Evolutionary conservation across 129 eudicot genomes (phyloP), one percentile per base, ranked within the genome.

Genomic region (Flaveria robusta): DNA sequence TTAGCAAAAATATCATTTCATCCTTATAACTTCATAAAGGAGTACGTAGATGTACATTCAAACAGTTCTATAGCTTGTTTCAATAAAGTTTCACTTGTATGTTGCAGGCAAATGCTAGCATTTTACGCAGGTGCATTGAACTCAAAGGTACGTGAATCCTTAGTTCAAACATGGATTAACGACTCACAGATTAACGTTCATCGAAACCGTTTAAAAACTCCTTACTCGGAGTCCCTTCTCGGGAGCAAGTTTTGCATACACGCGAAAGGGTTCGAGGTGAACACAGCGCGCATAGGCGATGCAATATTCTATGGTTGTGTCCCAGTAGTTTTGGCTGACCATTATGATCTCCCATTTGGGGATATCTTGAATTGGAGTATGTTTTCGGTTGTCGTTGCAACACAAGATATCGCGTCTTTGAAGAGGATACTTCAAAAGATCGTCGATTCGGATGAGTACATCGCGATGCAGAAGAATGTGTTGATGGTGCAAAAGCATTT

Each of bases 111-210:
- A 81, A 86, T 75, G 77, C 88, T 92, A 20, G 98, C 94, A 20
- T 92, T 92, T 72, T 92, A 85, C 64, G 98, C 98, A 3, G 98
- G 98, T 72, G 91, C 98, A 37, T 81, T 86, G 89, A 92, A 89
- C 86, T 89, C 98, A 4, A 79, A 83, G 54, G 88, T 81, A 34
- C 90, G 98, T 1, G 70, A 83, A 79, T 39, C 42, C 11, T 82
- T 93, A 16, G 86, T 90, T 29, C 74, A 58, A 12, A 26, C 79
- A 12, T 93, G 96, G 96, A 31, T 67, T 15, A 90, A 90, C 11
- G 98, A 90, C 39, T 42, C 88, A 0, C 81, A 85, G 19, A 90
- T 88, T 37, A 72, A 83, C 0, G 92, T 88, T 71, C 91, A 93
- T 56, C 72, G 47, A 3, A 73, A 66, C 7, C 84, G 95, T 14